Evolutionary conservation across 164 flowering plant species (phyloP).

Genomic region (Magnolia officinalis): DNA sequence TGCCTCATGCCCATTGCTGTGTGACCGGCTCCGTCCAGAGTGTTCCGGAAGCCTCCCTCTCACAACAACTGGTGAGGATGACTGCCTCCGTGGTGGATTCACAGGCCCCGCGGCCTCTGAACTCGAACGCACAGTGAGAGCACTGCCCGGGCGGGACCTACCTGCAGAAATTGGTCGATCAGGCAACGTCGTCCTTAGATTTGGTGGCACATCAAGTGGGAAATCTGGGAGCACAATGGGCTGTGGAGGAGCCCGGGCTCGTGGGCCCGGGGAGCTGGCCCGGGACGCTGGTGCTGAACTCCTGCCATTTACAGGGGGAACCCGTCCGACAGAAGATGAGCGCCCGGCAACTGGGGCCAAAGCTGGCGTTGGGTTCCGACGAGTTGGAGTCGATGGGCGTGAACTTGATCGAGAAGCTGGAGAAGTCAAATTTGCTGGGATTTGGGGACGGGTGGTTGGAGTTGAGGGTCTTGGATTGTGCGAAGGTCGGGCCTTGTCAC

Average conservation of each 20-base stretch:
- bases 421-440: constrained; percentile 47
- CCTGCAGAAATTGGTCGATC: constrained; percentile 90
- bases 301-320: constrained; percentile 45
- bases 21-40: constrained; percentile 35
- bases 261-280: constrained; percentile 77
- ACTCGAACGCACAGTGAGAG: constrained; percentile 40
- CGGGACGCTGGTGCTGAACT: constrained; percentile 51
- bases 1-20: constrained; percentile 44
- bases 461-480: constrained; percentile 78
- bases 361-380: constrained; percentile 49
- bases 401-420: constrained; percentile 48
- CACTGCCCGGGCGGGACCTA: constrained; percentile 70
- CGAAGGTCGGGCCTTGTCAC: constrained; percentile 49
- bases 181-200: constrained; percentile 82
- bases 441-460: constrained; percentile 66
- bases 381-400: constrained; percentile 88
- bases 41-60: constrained; percentile 70
- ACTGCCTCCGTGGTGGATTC: constrained; percentile 47
- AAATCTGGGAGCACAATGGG: constrained; percentile 79
- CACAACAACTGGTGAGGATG: constrained; percentile 55
- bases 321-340: constrained; percentile 55
- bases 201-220: constrained; percentile 87
- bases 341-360: constrained; percentile 34
- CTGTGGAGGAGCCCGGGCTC: constrained; percentile 51
- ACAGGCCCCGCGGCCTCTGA: constrained; percentile 36